These are phyloP conservation scores for Haematococcus lacustris DNA, from an alignment of 139 green algal genomes.

Conservation along the genomic window DNA sequence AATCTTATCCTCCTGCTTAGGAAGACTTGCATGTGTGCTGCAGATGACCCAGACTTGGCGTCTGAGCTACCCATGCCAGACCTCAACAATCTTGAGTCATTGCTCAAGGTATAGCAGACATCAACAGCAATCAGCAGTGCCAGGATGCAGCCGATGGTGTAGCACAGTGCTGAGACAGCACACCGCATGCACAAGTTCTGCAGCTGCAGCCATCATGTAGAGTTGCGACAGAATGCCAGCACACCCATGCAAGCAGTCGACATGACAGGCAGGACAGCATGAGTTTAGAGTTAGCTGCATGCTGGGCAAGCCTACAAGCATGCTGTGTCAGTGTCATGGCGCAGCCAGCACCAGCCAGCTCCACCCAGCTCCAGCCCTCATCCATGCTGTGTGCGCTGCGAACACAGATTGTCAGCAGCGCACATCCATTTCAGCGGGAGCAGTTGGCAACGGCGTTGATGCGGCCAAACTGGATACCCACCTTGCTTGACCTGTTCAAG, in stretches of 20 bases:
- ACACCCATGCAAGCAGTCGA: not conserved
- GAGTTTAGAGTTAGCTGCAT: not conserved
- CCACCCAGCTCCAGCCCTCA: not conserved
- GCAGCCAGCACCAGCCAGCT: not conserved
- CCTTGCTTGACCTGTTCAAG: slow-evolving; percentile 82
- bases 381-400: no score
- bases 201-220: no score
- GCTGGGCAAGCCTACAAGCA: not conserved
- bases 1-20: not conserved
- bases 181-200: no score
- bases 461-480: slow-evolving; percentile 48
- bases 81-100: no score
- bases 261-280: not conserved
- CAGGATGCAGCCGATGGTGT: no score
- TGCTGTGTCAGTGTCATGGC: not conserved
- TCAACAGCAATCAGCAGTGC: no score
- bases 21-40: slow-evolving; percentile 1
- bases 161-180: no score
- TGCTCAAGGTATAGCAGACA: no score
- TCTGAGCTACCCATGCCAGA: not conserved
- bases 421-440: slow-evolving; percentile 68
- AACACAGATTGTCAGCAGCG: slow-evolving; percentile 48
- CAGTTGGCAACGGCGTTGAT: slow-evolving; percentile 59
- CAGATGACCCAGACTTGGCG: slow-evolving; percentile 3
- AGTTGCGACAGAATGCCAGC: not conserved